Percentiles rank a stretch among this genome's conserved stretches.
These are phyloP conservation scores for Poa pratensis DNA, from an alignment of 176 grass and related monocot species.

Conservation along the genomic window DNA sequence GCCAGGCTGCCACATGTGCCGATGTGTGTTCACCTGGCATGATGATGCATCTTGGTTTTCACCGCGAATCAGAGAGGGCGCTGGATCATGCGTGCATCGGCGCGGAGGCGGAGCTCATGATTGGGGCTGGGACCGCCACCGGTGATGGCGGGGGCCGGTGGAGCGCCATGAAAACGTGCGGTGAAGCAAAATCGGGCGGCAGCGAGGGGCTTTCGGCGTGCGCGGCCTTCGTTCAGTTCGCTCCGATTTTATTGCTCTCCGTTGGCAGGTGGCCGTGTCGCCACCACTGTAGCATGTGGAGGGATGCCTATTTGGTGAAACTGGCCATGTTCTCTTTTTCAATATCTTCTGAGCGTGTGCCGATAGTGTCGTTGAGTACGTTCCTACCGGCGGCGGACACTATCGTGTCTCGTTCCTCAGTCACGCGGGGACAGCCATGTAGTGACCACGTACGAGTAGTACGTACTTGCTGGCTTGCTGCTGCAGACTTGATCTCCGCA, in stretches of 20 bases:
- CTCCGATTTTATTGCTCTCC: neutral
- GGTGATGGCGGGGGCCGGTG: neutral
- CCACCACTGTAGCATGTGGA: neutral
- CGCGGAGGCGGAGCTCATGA: slow-evolving; percentile 8
- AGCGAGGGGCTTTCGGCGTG: neutral
- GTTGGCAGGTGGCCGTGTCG: neutral
- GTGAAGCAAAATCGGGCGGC: neutral
- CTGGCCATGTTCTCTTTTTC: neutral
- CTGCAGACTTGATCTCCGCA: too few relatives aligned
- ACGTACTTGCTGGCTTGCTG: too few relatives aligned
- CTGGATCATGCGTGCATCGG: neutral
- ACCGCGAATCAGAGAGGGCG: neutral
- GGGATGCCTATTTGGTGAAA: neutral
- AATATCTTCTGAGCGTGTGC: neutral
- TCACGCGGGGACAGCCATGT: neutral
- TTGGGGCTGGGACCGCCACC: neutral
- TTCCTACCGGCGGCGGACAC: too few relatives aligned
- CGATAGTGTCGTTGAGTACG: neutral
- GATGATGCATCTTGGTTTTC: too few relatives aligned
- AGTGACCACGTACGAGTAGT: neutral
- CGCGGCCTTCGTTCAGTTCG: too few relatives aligned
- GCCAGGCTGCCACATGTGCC: too few relatives aligned
- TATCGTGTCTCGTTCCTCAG: too few relatives aligned
- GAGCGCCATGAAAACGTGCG: neutral
- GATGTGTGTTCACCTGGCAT: too few relatives aligned